Base-by-base conservation (phyloP, 2,329 filamentous ascomycete genomes). In the Didymella glomerata region DNA sequence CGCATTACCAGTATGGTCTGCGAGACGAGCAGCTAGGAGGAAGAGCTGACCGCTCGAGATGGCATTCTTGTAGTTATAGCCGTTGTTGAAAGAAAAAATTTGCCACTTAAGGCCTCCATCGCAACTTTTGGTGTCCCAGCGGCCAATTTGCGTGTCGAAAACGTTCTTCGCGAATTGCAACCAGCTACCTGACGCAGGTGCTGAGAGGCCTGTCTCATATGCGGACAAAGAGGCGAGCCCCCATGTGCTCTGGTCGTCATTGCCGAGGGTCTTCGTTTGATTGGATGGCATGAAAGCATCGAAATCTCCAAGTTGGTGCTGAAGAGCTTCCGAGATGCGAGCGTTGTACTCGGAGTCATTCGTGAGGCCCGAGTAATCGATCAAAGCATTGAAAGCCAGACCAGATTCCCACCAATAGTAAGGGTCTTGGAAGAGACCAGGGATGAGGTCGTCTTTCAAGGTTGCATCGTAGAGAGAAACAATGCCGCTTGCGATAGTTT, bases 1-100 rank as follows among this genome's bases (percentile, higher is more conserved):
- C 3, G 81, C 72, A 68, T 90, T 88, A 7, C 85, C 85, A 0
- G 88, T 90, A 48, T 85, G 85, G 38, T 88, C 84, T 4, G 88
- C 89, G 14, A 94, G 82, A 10, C 91, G 87, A 0, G 91, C 89
- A 3, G 90, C 87, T 25, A 96, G 82, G 72, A 93, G 88, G 77
- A 96, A 93, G 75, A 96, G 87, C 13, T 87, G 87, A 30, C 90
- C 90, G 72, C 93, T 94, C 57, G 87, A 87, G 63, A 91, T 83
- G 11, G 85, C 83, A 77, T 93, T 92, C 77, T 92, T 94, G 83
- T 95, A 94, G 67, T 86, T 82, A 71, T 92, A 88, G 13, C 91
- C 91, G 60, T 86, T 87, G 71, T 95, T 93, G 68, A 84, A 86
- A 1, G 83, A 76, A 72, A 88, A 93, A 65, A 96, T 92, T 78